Base-by-base conservation (phyloP, 148 eudicot species). In the Rhododendron simsii region DNA sequence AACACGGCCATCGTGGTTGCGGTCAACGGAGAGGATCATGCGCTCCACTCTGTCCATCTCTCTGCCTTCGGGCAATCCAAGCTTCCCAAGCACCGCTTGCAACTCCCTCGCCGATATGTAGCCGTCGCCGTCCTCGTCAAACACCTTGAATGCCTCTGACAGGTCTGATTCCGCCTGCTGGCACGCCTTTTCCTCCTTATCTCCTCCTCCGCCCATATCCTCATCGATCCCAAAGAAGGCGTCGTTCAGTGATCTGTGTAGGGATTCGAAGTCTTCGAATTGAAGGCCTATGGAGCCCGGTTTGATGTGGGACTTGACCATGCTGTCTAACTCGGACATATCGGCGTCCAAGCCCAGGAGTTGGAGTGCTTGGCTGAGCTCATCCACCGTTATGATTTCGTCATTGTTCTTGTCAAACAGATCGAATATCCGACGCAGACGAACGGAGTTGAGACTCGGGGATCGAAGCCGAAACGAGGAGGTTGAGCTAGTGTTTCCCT, bases 41-140 rank as follows among this genome's bases (percentile, higher is more conserved):
- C 44, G 86, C 87, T 95, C 91, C 14, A 96, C 94, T 47, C 91
- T 84, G 11, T 87, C 90, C 30, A 96, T 85, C 85, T 93, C 95
- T 5, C 85, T 83, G 0, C 94, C 96, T 85, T 94, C 95, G 16
- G 91, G 89, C 65, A 96, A 87, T 6, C 98, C 98, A 9, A 96
- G 67, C 85, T 95, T 95, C 1, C 82, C 89, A 2, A 96, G 87
- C 57, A 96, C 98, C 9, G 78, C 87, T 41, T 95, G 95, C 88
- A 96, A 77, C 80, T 96, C 98, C 85, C 77, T 91, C 0, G 98
- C 98, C 21, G 98, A 96, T 59, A 95, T 96, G 88, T 82, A 96
- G 1, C 98, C 98, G 47, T 96, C 95, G 0, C 98, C 96, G n/a
- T 96, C 87, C 53, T 91, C 94, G n/a, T 96, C 98, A 20, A 96